Evolutionary conservation across 116 monocot genomes (phyloP).

Genomic region (Dioscorea cayenensis): DNA sequence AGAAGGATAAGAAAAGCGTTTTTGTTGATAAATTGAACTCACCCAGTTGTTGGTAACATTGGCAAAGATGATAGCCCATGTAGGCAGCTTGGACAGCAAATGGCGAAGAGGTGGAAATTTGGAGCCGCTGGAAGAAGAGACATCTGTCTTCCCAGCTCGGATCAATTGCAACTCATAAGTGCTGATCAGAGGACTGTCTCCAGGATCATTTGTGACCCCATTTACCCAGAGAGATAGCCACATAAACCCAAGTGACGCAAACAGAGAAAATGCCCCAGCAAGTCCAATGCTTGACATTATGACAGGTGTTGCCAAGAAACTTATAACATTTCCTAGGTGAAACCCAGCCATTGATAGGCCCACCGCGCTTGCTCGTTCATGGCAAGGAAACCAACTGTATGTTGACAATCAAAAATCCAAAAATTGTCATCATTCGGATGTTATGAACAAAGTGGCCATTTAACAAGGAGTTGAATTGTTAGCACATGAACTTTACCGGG

Average conservation of each 20-base stretch:
- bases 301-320: slow-evolving; percentile 68
- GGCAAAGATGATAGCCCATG: slow-evolving; percentile 79
- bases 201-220: slow-evolving; percentile 45
- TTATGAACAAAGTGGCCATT: background rate
- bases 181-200: slow-evolving; percentile 37
- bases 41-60: slow-evolving; percentile 96
- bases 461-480: background rate
- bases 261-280: slow-evolving; percentile 54
- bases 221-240: slow-evolving; percentile 56
- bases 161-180: slow-evolving; percentile 42
- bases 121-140: background rate
- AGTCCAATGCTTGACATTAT: slow-evolving; percentile 55
- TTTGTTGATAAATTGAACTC: background rate
- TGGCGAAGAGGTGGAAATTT: slow-evolving; percentile 35
- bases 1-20: no score
- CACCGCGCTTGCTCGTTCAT: slow-evolving; percentile 83
- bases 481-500: slow-evolving; percentile 19
- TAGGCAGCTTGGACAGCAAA: slow-evolving; percentile 60
- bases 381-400: slow-evolving; percentile 66
- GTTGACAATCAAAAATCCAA: background rate
- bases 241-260: slow-evolving; percentile 52
- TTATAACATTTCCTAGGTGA: slow-evolving; percentile 79
- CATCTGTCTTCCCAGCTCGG: slow-evolving; percentile 38
- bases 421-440: no score
- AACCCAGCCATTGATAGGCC: slow-evolving; percentile 92